Evolutionary conservation across 495 filamentous ascomycete genomes (phyloP).

Genomic region (Hypomontagnella submonticulosa): DNA sequence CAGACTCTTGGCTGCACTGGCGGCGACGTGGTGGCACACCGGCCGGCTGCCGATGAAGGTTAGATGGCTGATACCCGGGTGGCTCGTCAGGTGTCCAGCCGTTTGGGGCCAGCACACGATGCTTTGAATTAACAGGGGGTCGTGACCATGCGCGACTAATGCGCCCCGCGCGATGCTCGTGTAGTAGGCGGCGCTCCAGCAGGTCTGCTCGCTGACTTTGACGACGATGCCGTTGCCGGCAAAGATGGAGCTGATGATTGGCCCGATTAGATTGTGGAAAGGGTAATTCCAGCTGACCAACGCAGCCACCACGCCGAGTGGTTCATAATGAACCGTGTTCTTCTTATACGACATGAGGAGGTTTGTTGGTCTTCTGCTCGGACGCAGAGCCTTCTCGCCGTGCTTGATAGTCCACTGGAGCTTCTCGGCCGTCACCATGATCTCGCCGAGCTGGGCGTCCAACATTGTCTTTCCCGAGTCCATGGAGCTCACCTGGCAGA

Average conservation of each 20-base stretch:
- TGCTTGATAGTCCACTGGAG: constrained; percentile 93
- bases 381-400: constrained; percentile 82
- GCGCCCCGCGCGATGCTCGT: constrained; percentile 79
- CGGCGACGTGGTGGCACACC: constrained; percentile 88
- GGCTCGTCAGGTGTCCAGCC: constrained; percentile 84
- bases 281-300: constrained; percentile 97
- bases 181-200: constrained; percentile 89
- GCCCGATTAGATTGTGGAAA: constrained; percentile 94
- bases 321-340: constrained; percentile 91
- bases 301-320: constrained; percentile 90
- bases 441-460: constrained; percentile 92
- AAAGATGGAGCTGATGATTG: constrained; percentile 90
- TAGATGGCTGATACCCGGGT: constrained; percentile 84
- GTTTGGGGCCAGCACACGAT: constrained; percentile 87
- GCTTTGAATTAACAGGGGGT: constrained; percentile 82
- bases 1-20: constrained; percentile 82
- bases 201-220: constrained; percentile 92
- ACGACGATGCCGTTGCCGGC: constrained; percentile 92
- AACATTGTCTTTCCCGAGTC: constrained; percentile 98
- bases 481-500: constrained; percentile 85
- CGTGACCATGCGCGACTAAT: constrained; percentile 83
- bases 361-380: constrained; percentile 79
- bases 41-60: constrained; percentile 97
- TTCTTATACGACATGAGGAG: constrained; percentile 95
- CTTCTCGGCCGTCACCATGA: constrained; percentile 92